Percentiles rank a stretch among this genome's conserved stretches.
Conservation (phyloP, 257 asterid genomes). For the Parsonsia alboflavescens region DNA sequence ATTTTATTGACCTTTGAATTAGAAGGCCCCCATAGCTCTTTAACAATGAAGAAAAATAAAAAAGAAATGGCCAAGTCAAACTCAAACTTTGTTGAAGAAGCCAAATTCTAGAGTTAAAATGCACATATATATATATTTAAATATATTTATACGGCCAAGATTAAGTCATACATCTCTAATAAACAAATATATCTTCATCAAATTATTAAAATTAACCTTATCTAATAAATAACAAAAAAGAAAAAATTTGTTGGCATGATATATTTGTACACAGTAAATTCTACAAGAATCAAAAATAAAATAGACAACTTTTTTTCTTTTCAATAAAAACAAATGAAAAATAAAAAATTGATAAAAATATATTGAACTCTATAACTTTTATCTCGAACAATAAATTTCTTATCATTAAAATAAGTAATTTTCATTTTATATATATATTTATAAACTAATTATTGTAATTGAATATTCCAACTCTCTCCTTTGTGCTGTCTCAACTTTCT, state of each 20-base stretch:
- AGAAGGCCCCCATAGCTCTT: not conserved
- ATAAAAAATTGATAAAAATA: no score
- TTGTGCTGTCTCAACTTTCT: conserved; percentile 23
- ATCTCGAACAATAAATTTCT: no score
- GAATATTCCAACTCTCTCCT: conserved; percentile 7
- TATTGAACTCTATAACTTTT: no score
- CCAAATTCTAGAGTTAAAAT: not conserved
- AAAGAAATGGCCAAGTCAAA: not conserved
- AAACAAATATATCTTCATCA: not conserved
- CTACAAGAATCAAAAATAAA: no score
- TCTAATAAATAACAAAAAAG: not conserved
- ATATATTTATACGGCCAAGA: not conserved
- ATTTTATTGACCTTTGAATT: not conserved
- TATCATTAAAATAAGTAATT: no score
- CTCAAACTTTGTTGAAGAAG: not conserved
- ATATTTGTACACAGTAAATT: conserved; percentile 1
- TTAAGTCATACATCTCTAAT: not conserved
- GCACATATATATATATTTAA: no score
- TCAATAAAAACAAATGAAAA: no score
- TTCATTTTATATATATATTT: no score
- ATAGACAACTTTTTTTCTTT: no score
- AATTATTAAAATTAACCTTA: not conserved
- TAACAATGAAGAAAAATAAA: no score
- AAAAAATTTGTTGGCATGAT: conserved; percentile 9
- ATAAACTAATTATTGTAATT: no score